phyloP scores from a whole-genome alignment of 306 rosid genomes.

The Sphenostylis stenocarpa region DNA sequence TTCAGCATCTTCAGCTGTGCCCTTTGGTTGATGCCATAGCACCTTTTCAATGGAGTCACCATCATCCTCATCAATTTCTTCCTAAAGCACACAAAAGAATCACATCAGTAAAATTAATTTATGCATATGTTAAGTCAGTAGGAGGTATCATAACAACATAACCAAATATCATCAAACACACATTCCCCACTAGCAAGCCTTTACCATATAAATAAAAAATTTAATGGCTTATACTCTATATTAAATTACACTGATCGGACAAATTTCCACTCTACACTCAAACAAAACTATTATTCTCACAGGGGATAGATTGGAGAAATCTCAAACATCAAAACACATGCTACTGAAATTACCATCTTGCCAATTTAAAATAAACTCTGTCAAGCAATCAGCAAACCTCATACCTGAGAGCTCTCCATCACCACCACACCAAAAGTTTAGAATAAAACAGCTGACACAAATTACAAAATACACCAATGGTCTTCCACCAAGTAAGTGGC shows the following conservation, averaged over 20 bases:
- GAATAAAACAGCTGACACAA: neutral
- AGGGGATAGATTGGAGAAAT: neutral
- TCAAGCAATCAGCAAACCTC: constrained; percentile 9
- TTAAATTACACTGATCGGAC: neutral
- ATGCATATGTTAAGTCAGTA: constrained; percentile 6
- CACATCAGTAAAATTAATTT: constrained; percentile 8
- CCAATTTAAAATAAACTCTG: constrained; percentile 3
- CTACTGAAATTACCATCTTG: constrained; percentile 3
- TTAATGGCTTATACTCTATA: constrained; percentile 9
- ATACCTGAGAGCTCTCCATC: constrained; percentile 6
- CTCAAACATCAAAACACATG: neutral
- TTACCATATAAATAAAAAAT: neutral
- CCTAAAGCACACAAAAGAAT: constrained; percentile 53
- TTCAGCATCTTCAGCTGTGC: constrained; percentile 83
- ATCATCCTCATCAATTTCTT: constrained; percentile 94
- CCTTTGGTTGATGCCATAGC: constrained; percentile 98
- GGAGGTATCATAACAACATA: neutral
- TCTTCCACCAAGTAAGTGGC: constrained; percentile 7
- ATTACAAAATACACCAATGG: neutral
- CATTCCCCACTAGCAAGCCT: constrained; percentile 18
- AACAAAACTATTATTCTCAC: constrained; percentile 12
- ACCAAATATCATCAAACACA: neutral
- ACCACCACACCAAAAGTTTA: neutral
- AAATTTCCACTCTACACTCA: constrained; percentile 9
- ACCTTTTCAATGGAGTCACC: constrained; percentile 93